Percentiles rank a stretch among this genome's conserved stretches.
These are phyloP conservation scores for Wickerhamomyces sp. DNA, from an alignment of 1,139 yeast species.

Conservation along the genomic window DNA sequence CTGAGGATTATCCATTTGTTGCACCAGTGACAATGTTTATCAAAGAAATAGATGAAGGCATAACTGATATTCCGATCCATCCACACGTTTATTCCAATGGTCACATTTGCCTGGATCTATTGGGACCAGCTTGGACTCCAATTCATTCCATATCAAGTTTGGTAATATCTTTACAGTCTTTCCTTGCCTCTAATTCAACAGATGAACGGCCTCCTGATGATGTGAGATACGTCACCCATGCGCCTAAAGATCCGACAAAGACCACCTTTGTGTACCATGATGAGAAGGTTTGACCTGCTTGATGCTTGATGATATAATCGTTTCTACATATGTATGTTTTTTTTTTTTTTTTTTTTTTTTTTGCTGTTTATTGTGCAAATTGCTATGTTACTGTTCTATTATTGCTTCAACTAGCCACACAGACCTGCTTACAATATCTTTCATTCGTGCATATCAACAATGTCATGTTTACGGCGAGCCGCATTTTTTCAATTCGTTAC, in stretches of 20 bases:
- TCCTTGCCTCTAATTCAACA: constrained; percentile 47
- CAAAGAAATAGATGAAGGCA: constrained; percentile 22
- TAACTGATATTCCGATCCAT: constrained; percentile 47
- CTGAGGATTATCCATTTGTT: constrained; percentile 53
- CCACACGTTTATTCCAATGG: constrained; percentile 75
- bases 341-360: no score
- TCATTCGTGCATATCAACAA: no score
- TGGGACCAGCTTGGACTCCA: constrained; percentile 73
- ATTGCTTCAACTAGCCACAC: no score
- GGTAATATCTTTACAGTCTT: constrained; percentile 57
- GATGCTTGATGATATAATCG: no score
- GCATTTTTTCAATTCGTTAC: no score
- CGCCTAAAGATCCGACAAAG: constrained; percentile 53
- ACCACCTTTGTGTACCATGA: constrained; percentile 52
- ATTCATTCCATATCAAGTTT: constrained; percentile 54
- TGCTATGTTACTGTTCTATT: no score
- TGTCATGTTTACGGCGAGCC: no score
- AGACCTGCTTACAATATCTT: no score
- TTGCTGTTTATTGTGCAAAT: no score
- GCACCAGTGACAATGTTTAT: constrained; percentile 58
- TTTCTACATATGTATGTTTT: no score
- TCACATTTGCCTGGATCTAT: constrained; percentile 59
- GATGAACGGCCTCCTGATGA: constrained; percentile 45
- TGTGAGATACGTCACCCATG: constrained; percentile 39
- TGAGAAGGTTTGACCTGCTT: constrained; percentile 43